Evolutionary conservation across 129 eudicot genomes (phyloP).

Genomic region (Ambrosia trifida): DNA sequence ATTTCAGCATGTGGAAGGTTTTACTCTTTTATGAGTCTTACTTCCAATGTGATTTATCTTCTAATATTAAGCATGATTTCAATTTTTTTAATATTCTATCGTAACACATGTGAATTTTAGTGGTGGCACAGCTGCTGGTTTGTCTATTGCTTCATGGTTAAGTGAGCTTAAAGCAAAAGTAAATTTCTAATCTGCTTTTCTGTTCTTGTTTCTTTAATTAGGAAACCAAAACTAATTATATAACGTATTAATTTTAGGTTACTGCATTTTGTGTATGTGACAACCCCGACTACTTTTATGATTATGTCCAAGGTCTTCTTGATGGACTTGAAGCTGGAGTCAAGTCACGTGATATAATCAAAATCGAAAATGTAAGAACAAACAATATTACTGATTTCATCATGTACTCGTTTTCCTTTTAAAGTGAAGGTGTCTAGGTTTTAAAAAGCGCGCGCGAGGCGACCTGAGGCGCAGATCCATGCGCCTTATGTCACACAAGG

Average conservation of each 20-base stretch:
- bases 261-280: constrained; percentile 86
- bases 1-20: constrained; percentile 95
- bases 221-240: not conserved
- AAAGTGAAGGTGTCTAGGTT: too few relatives aligned
- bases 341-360: constrained; percentile 70
- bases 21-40: constrained; percentile 19
- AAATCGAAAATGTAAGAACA: constrained; percentile 62
- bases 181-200: constrained; percentile 23
- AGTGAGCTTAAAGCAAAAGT: constrained; percentile 82
- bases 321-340: constrained; percentile 85
- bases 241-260: constrained; percentile 46
- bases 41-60: not conserved
- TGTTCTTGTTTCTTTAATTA: not conserved
- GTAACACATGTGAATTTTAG: constrained; percentile 36
- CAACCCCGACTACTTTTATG: constrained; percentile 85
- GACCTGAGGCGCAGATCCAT: too few relatives aligned
- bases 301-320: constrained; percentile 74
- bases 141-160: constrained; percentile 78
- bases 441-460: too few relatives aligned
- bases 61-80: not conserved
- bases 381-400: not conserved
- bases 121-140: constrained; percentile 96
- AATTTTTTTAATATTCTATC: not conserved
- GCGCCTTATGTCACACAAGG: too few relatives aligned
- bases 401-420: too few relatives aligned